Conservation (phyloP, 371 early-diverging fungal species). For the Actinomortierella ambigua region DNA sequence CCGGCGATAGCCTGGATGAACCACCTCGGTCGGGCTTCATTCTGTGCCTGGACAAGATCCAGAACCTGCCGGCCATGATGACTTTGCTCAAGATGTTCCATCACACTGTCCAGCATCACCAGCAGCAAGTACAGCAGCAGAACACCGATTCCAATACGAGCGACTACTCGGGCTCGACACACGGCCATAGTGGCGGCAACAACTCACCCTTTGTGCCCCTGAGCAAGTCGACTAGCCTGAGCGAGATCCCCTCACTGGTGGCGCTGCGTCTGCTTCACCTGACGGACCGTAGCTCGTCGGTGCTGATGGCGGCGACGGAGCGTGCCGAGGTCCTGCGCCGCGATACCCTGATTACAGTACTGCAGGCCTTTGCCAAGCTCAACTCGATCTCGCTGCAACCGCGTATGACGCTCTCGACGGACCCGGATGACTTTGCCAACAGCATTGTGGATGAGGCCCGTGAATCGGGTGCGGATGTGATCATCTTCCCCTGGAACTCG, state of each 20-base stretch:
- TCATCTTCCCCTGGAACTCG: conserved; percentile 58
- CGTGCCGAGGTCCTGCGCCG: conserved; percentile 57
- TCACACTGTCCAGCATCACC: too few relatives aligned
- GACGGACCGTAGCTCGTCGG: conserved; percentile 76
- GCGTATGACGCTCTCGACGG: conserved; percentile 48
- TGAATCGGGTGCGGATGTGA: conserved; percentile 46
- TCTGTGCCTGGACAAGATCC: conserved; percentile 70
- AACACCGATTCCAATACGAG: neutral
- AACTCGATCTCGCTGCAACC: conserved; percentile 58
- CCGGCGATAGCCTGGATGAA: conserved; percentile 1
- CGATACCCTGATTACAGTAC: conserved; percentile 80
- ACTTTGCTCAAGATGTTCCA: conserved; percentile 45
- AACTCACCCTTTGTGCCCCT: too few relatives aligned
- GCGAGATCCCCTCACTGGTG: conserved; percentile 10
- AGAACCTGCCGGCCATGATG: conserved; percentile 79
- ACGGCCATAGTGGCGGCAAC: too few relatives aligned
- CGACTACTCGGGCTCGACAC: too few relatives aligned
- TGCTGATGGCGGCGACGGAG: conserved; percentile 74
- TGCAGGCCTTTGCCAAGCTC: conserved; percentile 82
- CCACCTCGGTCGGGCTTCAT: conserved; percentile 46
- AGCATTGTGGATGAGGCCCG: conserved; percentile 55
- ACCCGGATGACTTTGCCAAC: conserved; percentile 61
- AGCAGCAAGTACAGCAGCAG: neutral
- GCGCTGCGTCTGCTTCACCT: conserved; percentile 77
- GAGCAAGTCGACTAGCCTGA: neutral